Conservation (phyloP, 2,329 filamentous ascomycete genomes). For the Bipolaris zeicola region DNA sequence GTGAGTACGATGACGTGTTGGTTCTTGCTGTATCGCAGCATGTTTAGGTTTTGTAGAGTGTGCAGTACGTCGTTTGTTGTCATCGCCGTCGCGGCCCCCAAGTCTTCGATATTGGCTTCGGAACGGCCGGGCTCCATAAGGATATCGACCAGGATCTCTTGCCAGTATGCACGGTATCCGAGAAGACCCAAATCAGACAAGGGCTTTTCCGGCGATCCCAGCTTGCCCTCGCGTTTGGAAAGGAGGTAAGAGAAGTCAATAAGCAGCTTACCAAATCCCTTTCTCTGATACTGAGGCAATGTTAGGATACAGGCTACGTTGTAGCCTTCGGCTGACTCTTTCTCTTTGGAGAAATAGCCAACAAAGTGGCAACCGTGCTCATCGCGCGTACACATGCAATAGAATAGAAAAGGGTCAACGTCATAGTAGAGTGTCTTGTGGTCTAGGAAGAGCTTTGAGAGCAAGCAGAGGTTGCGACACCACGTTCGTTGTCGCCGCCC, state of each 20-base stretch:
- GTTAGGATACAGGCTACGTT: conserved; percentile 98
- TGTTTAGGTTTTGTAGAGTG: conserved; percentile 89
- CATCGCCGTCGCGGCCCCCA: conserved; percentile 83
- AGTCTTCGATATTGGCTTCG: conserved; percentile 81
- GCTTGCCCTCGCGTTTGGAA: conserved; percentile 90
- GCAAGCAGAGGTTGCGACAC: conserved; percentile 92
- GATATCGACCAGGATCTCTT: conserved; percentile 87
- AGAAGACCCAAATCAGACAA: conserved; percentile 90
- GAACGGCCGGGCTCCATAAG: conserved; percentile 68
- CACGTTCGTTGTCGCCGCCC: conserved; percentile 92
- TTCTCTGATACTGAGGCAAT: conserved; percentile 92
- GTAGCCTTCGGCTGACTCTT: conserved; percentile 94
- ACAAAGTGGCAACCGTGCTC: conserved; percentile 92
- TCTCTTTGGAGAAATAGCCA: conserved; percentile 99
- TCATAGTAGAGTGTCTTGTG: conserved; percentile 99
- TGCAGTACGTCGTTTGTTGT: conserved; percentile 97
- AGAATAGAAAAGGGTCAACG: conserved; percentile 98
- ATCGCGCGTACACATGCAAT: conserved; percentile 91
- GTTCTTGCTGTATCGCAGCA: conserved; percentile 94
- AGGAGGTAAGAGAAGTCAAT: conserved; percentile 99
- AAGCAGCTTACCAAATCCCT: conserved; percentile 88
- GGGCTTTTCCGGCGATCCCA: conserved; percentile 95
- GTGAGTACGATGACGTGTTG: conserved; percentile 96
- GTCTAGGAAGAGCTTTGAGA: conserved; percentile 95
- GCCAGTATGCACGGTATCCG: conserved; percentile 97